Percentiles rank a stretch among this genome's conserved stretches.
Evolutionary conservation across 257 asterid species (phyloP).

Genomic region (Verbascum thapsus): DNA sequence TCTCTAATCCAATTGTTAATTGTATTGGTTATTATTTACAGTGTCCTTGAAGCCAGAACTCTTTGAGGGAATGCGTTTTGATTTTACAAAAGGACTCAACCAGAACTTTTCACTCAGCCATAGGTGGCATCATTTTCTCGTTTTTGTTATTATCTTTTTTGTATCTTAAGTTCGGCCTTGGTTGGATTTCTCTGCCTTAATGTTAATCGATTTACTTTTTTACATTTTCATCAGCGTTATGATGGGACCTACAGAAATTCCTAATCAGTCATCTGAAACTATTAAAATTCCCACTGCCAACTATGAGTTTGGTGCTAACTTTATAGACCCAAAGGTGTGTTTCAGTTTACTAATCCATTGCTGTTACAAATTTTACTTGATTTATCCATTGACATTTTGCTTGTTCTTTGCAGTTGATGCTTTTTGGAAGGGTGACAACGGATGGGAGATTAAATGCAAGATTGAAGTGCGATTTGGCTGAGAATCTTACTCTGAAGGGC

Average conservation of each 20-base stretch:
- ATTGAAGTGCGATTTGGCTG: constrained; percentile 86
- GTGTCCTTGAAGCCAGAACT: constrained; percentile 99
- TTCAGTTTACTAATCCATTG: constrained; percentile 17
- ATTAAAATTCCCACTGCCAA: constrained; percentile 86
- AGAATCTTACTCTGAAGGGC: constrained; percentile 82
- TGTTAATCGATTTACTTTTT: constrained; percentile 25
- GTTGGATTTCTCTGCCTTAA: constrained; percentile 6
- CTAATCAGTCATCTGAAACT: constrained; percentile 84
- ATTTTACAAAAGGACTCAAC: constrained; percentile 89
- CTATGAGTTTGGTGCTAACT: constrained; percentile 97
- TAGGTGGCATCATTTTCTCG: constrained; percentile 55
- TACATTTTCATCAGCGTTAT: constrained; percentile 58
- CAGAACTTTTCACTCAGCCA: constrained; percentile 91
- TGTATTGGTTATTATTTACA: constrained; percentile 43
- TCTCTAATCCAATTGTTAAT: constrained; percentile 23
- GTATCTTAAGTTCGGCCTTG: background rate
- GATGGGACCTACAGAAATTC: constrained; percentile 97
- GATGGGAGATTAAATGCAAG: constrained; percentile 97
- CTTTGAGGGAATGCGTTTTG: constrained; percentile 97
- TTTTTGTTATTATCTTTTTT: background rate
- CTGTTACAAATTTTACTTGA: constrained; percentile 9
- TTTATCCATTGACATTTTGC: constrained; percentile 29
- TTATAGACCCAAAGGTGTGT: constrained; percentile 77
- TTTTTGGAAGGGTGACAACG: constrained; percentile 81
- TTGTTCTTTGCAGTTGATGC: constrained; percentile 75